Evolutionary conservation across 2,329 filamentous ascomycete species (phyloP).

Genomic region (Colletotrichum tropicicola): DNA sequence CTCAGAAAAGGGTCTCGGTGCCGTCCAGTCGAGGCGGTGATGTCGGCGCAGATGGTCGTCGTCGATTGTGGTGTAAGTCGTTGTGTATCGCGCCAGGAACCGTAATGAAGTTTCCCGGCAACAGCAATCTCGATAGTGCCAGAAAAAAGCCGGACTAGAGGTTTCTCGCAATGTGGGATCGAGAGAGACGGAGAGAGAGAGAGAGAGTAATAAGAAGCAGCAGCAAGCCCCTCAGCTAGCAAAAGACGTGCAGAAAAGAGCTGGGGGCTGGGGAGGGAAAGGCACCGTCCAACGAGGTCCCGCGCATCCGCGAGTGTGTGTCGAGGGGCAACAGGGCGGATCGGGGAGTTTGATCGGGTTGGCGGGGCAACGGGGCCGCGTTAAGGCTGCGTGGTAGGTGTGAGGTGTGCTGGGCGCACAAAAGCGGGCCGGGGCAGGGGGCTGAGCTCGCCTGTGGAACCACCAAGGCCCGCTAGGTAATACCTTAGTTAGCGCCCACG

Average conservation of each 20-base stretch:
- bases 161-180: too few relatives aligned
- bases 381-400: neutral
- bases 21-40: neutral
- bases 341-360: constrained; percentile 23
- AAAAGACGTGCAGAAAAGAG: neutral
- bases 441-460: constrained; percentile 10
- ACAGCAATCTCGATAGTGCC: too few relatives aligned
- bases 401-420: neutral
- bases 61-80: too few relatives aligned
- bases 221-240: too few relatives aligned
- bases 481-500: neutral
- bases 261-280: neutral
- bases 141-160: too few relatives aligned
- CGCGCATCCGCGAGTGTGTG: constrained; percentile 29
- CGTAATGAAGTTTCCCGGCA: too few relatives aligned
- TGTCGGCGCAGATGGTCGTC: neutral
- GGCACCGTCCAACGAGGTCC: neutral
- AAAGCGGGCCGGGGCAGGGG: neutral
- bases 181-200: too few relatives aligned
- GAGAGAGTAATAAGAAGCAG: too few relatives aligned
- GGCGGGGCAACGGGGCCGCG: constrained; percentile 8
- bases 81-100: too few relatives aligned
- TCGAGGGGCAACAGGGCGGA: constrained; percentile 30
- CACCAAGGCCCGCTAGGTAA: neutral
- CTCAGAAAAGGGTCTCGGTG: neutral